These are phyloP conservation scores for Immersiporthe knoxdaviesiana DNA, from an alignment of 2,329 filamentous ascomycete species.

Conservation along the genomic window DNA sequence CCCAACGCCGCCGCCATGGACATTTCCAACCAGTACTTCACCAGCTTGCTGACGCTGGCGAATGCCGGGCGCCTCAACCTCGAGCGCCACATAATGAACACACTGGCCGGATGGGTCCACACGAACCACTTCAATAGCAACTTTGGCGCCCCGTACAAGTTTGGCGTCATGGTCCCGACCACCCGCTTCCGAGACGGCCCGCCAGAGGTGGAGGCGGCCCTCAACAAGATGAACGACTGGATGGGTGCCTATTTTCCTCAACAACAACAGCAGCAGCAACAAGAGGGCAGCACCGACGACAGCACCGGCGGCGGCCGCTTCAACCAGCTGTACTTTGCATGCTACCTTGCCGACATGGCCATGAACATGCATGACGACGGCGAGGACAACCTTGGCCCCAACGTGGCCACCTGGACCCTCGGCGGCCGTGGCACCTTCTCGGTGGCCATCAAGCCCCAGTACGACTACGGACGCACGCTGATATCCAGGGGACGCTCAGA, in stretches of 20 bases:
- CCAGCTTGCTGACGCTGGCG: neutral
- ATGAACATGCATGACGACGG: conserved; percentile 18
- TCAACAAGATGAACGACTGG: neutral
- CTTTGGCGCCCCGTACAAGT: conserved; percentile 8
- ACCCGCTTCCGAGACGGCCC: neutral
- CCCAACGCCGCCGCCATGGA: neutral
- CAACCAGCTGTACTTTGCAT: conserved; percentile 13
- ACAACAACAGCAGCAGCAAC: too few relatives aligned
- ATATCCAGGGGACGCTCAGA: neutral
- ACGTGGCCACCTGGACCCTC: conserved; percentile 18
- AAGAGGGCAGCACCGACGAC: too few relatives aligned
- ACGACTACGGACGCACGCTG: conserved; percentile 11
- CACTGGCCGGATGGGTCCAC: neutral
- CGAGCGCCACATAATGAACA: neutral
- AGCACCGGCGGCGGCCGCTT: neutral
- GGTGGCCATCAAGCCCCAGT: conserved; percentile 16
- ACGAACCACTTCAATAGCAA: conserved; percentile 19
- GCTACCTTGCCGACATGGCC: conserved; percentile 3
- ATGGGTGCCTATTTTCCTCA: conserved; percentile 12
- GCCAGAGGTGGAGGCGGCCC: neutral
- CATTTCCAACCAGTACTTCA: neutral
- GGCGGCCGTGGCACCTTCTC: conserved; percentile 16
- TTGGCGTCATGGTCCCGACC: neutral
- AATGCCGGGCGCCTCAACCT: conserved; percentile 1
- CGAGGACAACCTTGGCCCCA: neutral